Evolutionary conservation across 768 basidiomycete species (phyloP).

Genomic region (Suillus subalutaceus): DNA sequence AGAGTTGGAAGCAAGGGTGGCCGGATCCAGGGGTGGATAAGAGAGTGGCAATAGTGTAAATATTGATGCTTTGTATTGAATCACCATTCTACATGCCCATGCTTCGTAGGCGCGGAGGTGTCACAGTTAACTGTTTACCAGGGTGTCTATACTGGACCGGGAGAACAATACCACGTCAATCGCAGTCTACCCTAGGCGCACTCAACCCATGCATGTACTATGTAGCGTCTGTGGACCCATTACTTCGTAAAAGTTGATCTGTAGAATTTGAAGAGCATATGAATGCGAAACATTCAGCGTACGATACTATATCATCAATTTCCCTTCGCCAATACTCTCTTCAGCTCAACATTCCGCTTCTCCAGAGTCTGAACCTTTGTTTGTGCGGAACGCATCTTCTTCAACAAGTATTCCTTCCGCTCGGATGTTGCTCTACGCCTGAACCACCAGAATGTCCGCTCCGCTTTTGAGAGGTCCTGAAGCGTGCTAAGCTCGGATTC

Average conservation of each 20-base stretch:
- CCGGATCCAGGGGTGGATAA: not conserved
- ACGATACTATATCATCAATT: slow-evolving; percentile 21
- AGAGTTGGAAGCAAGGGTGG: too few species aligned
- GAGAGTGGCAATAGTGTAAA: not conserved
- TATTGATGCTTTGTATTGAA: not conserved
- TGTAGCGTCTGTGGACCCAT: not conserved
- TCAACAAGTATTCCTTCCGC: slow-evolving; percentile 68
- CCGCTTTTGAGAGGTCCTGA: slow-evolving; percentile 59
- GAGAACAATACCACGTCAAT: not conserved
- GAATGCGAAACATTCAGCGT: not conserved
- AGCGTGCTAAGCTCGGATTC: slow-evolving; percentile 78
- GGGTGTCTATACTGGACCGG: too few species aligned
- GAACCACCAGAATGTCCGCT: slow-evolving; percentile 47
- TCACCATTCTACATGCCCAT: not conserved
- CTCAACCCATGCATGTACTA: not conserved
- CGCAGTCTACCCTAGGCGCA: not conserved
- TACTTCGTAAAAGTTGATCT: not conserved
- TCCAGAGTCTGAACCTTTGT: slow-evolving; percentile 72
- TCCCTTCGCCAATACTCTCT: slow-evolving; percentile 53
- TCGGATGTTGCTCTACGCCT: slow-evolving; percentile 53
- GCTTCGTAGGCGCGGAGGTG: too few species aligned
- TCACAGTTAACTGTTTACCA: too few species aligned
- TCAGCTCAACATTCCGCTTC: slow-evolving; percentile 68
- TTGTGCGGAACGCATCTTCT: slow-evolving; percentile 74
- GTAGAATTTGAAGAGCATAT: not conserved